These are phyloP conservation scores for Cardamine chenopodiifolia DNA, from an alignment of 345 rosid genomes.

Conservation along the genomic window DNA sequence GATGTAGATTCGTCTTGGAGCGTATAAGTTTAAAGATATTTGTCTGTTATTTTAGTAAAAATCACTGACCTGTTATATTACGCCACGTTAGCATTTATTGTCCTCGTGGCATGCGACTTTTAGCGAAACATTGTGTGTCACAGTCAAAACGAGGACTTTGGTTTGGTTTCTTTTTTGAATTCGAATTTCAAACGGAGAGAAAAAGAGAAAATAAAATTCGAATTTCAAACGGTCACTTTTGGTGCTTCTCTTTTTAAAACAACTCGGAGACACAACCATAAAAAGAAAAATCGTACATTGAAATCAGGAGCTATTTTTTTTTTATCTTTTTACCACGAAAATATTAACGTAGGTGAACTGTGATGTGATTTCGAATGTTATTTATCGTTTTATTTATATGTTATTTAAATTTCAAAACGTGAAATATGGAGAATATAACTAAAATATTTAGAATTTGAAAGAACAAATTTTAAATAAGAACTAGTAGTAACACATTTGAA, in stretches of 20 bases:
- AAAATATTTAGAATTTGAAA: too few relatives aligned
- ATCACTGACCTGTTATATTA: background rate
- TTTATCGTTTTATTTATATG: background rate
- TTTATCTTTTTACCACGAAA: constrained; percentile 4
- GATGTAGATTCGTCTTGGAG: constrained; percentile 26
- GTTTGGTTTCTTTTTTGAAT: constrained; percentile 34
- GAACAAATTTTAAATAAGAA: too few relatives aligned
- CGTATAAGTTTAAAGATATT: constrained; percentile 16
- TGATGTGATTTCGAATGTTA: background rate
- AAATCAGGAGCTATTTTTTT: constrained; percentile 30
- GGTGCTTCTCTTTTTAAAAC: constrained; percentile 7
- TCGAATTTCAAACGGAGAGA: constrained; percentile 42
- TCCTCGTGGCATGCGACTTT: background rate
- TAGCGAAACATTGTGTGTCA: background rate
- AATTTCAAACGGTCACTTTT: constrained; percentile 46
- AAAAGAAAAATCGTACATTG: constrained; percentile 15
- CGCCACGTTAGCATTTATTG: background rate
- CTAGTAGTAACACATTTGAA: too few relatives aligned
- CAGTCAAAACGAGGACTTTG: background rate
- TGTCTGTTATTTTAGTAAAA: background rate
- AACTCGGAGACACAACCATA: background rate
- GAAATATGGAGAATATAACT: too few relatives aligned
- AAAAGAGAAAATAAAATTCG: constrained; percentile 18
- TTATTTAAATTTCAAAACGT: background rate
- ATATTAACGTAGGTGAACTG: background rate